phyloP scores from a whole-genome alignment of 225 moss, liverwort and hornwort species.

The Takakia lepidozioides region DNA sequence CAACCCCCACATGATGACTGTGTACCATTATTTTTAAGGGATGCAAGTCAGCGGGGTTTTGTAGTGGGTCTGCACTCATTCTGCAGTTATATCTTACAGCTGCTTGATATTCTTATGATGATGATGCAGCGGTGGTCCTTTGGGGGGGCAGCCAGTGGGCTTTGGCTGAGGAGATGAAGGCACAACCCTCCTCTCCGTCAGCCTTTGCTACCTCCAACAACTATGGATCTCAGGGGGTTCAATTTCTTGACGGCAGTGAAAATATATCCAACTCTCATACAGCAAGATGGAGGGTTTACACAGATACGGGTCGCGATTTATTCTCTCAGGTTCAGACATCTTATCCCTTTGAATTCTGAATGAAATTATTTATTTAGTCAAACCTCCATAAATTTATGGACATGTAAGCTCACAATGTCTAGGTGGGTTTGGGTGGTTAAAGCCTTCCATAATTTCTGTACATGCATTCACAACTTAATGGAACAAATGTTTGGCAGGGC shows the following conservation, averaged over 20 bases:
- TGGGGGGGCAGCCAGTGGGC: no score
- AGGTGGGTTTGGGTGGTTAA: neutral
- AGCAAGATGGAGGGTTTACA: constrained; percentile 93
- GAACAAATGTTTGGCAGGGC: constrained; percentile 23
- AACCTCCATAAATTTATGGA: neutral
- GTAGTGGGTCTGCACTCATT: no score
- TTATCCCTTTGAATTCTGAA: neutral
- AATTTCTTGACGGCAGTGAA: constrained; percentile 57
- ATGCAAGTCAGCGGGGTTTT: no score
- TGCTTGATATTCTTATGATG: no score
- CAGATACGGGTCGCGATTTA: constrained; percentile 89
- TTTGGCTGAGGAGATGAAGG: constrained; percentile 37
- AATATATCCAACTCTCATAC: constrained; percentile 77
- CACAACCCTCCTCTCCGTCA: constrained; percentile 5
- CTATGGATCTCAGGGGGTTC: constrained; percentile 41
- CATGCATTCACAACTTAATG: neutral
- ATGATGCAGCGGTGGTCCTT: no score
- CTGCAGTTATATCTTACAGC: no score
- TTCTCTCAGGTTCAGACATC: constrained; percentile 54
- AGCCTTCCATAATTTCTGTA: no score
- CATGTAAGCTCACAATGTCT: neutral
- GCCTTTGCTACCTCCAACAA: constrained; percentile 11
- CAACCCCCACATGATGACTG: no score
- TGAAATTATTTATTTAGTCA: neutral
- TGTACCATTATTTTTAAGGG: no score